Evolutionary conservation across 169 alveolate species (phyloP), one percentile per base, ranked within the genome.

Genomic region (Eimeria maxima): DNA sequence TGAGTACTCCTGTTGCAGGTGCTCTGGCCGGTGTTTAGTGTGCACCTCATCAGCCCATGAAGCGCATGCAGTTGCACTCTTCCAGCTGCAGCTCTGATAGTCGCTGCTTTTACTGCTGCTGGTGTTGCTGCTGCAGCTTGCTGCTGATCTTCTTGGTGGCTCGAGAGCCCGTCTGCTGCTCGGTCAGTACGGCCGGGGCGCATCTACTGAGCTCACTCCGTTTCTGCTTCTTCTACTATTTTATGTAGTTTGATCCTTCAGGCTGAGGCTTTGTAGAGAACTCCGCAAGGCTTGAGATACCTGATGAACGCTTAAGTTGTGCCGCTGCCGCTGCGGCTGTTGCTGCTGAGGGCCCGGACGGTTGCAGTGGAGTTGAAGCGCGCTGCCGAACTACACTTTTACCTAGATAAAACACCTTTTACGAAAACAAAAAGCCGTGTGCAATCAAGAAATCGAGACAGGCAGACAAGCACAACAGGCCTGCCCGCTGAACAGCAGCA

Each of bases 21-120:
- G 90, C 71, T 80, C 63, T 38, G 38, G 55, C 27, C 27, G 87
- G 65, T 47, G 13, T 63, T 42, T 4, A 20, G 65, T 38, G 87
- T 14, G 60, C n/a, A 38, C 27, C 55, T 76, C 87, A 45, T 38
- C 16, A 76, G 87, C 87, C 87, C 57, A 13, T 44, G 47, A 76
- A 22, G 20, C 33, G 42, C 81, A 29, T 47, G 87, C 87, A 76
- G 27, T 8, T 47, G 65, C 55, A 42, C 6, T 45, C 38, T 20
- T 27, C n/a, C 7, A 18, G 16, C 47, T 13, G 81, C 42, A 33
- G 29, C 14, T 81, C 60, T 13, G 7, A 20, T 10, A 47, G 67
- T 10, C 45, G 90, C 38, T 81, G 90, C 90, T 81, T 27, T 50
- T 44, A 71, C 71, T 81, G 90, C 90, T 81, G 71, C 90, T 81